phyloP scores from a whole-genome alignment of 2,329 filamentous ascomycete species.

The Colletotrichum caudatum region DNA sequence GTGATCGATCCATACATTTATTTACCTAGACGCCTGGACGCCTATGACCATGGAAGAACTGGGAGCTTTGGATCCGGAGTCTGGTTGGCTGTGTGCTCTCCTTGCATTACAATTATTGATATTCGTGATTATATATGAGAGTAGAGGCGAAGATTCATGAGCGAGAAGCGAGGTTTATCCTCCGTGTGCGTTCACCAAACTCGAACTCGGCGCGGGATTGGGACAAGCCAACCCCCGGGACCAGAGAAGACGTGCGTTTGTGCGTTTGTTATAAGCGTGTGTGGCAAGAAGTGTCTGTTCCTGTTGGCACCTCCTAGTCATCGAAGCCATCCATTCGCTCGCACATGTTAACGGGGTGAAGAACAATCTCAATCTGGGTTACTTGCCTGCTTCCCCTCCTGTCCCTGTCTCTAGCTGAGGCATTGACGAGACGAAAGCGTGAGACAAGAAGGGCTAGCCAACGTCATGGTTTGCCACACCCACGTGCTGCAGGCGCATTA shows the following conservation, averaged over 20 bases:
- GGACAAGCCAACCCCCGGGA: background rate
- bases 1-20: slow-evolving; percentile 3
- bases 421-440: slow-evolving; percentile 11
- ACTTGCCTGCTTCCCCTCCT: background rate
- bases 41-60: background rate
- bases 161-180: background rate
- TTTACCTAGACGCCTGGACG: background rate
- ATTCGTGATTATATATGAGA: background rate
- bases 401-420: slow-evolving; percentile 6
- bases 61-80: background rate
- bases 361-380: background rate
- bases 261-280: background rate
- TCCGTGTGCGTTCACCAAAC: background rate
- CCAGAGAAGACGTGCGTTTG: background rate
- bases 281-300: background rate
- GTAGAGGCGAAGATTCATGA: background rate
- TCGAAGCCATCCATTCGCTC: background rate
- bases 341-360: background rate
- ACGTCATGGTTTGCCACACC: slow-evolving; percentile 1
- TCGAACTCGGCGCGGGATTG: background rate
- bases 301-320: background rate
- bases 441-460: slow-evolving; percentile 5
- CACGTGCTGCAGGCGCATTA: background rate
- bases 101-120: too few relatives aligned
- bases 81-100: background rate